A percentile compares a stretch with the other conserved stretches of the same genome.
These are phyloP conservation scores for Inga leiocalycina DNA, from an alignment of 306 rosid genomes.

Conservation along the genomic window DNA sequence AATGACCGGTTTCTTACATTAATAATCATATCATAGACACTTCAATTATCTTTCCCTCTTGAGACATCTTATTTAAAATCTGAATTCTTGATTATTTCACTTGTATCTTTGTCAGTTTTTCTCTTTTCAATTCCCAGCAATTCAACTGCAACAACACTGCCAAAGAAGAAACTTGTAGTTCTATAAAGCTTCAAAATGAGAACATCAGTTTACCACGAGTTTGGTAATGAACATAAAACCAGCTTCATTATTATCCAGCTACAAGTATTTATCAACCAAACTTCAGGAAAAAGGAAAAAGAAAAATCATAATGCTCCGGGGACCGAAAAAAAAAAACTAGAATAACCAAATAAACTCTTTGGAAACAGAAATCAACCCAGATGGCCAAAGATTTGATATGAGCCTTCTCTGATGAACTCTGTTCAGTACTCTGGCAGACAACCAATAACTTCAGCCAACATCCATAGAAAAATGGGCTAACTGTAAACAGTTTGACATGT, in stretches of 20 bases:
- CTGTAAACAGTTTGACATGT: slow-evolving; percentile 14
- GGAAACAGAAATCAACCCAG: neutral
- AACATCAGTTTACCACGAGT: neutral
- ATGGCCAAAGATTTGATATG: neutral
- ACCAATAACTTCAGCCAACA: slow-evolving; percentile 33
- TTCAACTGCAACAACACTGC: too few relatives aligned
- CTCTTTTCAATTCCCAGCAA: too few relatives aligned
- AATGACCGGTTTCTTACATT: too few relatives aligned
- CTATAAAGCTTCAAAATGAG: neutral
- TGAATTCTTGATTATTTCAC: neutral
- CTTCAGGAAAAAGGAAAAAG: neutral
- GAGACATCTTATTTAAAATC: neutral
- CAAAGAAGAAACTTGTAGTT: too few relatives aligned
- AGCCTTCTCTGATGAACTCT: slow-evolving; percentile 19
- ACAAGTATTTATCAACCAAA: neutral
- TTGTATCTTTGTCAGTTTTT: neutral
- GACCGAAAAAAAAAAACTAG: neutral
- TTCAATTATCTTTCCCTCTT: neutral
- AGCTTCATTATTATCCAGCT: neutral
- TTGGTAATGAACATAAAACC: neutral
- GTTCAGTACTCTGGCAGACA: slow-evolving; percentile 12
- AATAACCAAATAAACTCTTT: neutral
- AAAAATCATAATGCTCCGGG: neutral
- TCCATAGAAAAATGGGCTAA: slow-evolving; percentile 25
- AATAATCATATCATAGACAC: too few relatives aligned